Percentiles rank a stretch among this genome's conserved stretches.
These are phyloP conservation scores for Saccharomycopsis hybrid DNA, from an alignment of 1,139 yeast genomes.

Conservation along the genomic window DNA sequence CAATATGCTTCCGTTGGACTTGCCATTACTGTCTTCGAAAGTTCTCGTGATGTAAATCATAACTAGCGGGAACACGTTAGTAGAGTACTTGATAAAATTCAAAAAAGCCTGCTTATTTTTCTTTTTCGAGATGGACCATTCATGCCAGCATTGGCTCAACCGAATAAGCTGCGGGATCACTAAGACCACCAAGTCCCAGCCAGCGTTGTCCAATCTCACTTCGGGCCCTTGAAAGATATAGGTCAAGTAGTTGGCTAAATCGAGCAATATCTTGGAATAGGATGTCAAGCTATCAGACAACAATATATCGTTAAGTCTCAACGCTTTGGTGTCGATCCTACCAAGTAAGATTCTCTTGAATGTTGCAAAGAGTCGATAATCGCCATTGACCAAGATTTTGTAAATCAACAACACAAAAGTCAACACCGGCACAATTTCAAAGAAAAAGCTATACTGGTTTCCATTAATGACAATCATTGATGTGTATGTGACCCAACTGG, in stretches of 20 bases:
- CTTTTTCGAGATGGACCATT: slow-evolving; percentile 44
- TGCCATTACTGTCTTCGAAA: not conserved
- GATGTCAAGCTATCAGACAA: slow-evolving; percentile 79
- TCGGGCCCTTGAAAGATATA: slow-evolving; percentile 24
- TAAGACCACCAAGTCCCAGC: slow-evolving; percentile 41
- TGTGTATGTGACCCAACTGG: not conserved
- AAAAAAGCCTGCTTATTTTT: slow-evolving; percentile 49
- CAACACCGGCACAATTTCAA: slow-evolving; percentile 14
- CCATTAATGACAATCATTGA: not conserved
- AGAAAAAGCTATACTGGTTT: not conserved
- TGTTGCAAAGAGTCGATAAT: slow-evolving; percentile 41
- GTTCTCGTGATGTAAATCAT: slow-evolving; percentile 28
- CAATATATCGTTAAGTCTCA: slow-evolving; percentile 73
- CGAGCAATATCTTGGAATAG: slow-evolving; percentile 68
- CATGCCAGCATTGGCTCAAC: slow-evolving; percentile 73
- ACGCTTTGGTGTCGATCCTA: slow-evolving; percentile 41
- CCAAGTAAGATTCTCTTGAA: slow-evolving; percentile 50
- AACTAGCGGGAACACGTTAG: slow-evolving; percentile 61
- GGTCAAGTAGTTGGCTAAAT: slow-evolving; percentile 42
- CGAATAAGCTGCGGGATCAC: slow-evolving; percentile 66
- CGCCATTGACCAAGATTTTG: slow-evolving; percentile 29
- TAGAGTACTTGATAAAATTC: slow-evolving; percentile 68
- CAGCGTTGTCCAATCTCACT: slow-evolving; percentile 30
- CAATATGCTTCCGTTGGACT: slow-evolving; percentile 5
- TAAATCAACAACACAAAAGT: slow-evolving; percentile 9